Conservation (phyloP, 495 filamentous ascomycete species). For the Aspergillus kassunensis region DNA sequence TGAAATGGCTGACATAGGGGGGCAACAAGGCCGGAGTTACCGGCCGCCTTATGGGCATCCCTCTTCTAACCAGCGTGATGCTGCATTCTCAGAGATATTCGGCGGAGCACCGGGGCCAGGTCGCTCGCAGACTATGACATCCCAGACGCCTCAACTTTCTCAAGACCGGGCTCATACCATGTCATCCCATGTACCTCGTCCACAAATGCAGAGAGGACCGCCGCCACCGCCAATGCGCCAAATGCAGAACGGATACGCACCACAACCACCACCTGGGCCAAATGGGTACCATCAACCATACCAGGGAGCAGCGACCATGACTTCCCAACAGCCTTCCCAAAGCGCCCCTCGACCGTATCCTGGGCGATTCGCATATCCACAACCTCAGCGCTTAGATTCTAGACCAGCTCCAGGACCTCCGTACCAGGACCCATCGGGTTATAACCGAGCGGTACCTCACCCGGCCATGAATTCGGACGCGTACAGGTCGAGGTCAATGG, state of each 20-base stretch:
- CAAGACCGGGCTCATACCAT: slow-evolving; percentile 81
- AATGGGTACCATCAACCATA: slow-evolving; percentile 47
- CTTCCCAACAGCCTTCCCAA: slow-evolving; percentile 53
- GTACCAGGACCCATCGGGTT: slow-evolving; percentile 46
- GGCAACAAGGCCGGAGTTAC: slow-evolving; percentile 69
- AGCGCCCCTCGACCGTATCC: slow-evolving; percentile 60
- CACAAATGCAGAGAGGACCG: slow-evolving; percentile 40
- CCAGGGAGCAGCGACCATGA: slow-evolving; percentile 49
- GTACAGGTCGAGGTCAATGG: slow-evolving; percentile 90
- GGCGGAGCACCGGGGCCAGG: slow-evolving; percentile 82
- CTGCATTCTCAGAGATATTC: slow-evolving; percentile 95
- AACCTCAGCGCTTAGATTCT: slow-evolving; percentile 67
- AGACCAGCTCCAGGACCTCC: slow-evolving; percentile 58
- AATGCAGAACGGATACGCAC: slow-evolving; percentile 49
- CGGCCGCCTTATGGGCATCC: slow-evolving; percentile 66
- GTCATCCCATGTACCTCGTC: slow-evolving; percentile 59
- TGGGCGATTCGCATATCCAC: slow-evolving; percentile 58
- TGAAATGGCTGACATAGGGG: slow-evolving; percentile 76
- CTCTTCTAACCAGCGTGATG: slow-evolving; percentile 78
- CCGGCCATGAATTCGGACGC: slow-evolving; percentile 80
- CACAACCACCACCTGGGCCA: slow-evolving; percentile 17
- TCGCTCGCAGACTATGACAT: slow-evolving; percentile 82
- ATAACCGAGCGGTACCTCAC: slow-evolving; percentile 48
- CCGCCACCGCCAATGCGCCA: slow-evolving; percentile 60
- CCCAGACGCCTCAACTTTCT: slow-evolving; percentile 54